Evolutionary conservation across 2,329 filamentous ascomycete genomes (phyloP).

Genomic region (Ophiostoma tasmaniense): DNA sequence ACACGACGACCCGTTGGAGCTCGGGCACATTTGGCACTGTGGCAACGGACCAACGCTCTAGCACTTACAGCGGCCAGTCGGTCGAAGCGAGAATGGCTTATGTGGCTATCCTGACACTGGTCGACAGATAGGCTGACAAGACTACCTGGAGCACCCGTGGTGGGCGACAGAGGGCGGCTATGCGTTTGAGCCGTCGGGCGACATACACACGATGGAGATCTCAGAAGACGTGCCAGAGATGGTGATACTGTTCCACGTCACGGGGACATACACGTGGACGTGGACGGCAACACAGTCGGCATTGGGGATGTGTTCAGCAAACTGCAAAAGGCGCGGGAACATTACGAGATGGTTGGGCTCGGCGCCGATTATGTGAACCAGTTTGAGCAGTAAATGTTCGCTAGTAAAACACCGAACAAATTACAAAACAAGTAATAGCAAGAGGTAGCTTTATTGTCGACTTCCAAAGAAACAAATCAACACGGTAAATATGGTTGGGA

Average conservation of each 20-base stretch:
- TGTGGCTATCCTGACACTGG: no score
- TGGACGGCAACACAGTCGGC: neutral
- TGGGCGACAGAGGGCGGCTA: no score
- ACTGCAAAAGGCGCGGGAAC: neutral
- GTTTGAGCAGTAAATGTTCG: neutral
- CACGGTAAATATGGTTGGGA: neutral
- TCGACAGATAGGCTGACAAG: no score
- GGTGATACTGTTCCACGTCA: neutral
- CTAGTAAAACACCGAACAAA: neutral
- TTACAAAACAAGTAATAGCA: neutral
- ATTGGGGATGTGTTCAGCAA: neutral
- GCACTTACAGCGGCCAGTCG: no score
- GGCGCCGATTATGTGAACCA: neutral
- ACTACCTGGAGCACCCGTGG: no score
- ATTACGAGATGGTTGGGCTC: neutral
- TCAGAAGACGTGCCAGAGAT: neutral
- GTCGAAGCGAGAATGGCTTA: no score
- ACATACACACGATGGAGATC: neutral
- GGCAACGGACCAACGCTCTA: no score
- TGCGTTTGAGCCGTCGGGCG: neutral
- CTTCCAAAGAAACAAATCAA: neutral
- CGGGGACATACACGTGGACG: neutral
- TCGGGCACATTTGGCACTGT: no score
- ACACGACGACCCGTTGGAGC: no score
- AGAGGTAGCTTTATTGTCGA: neutral